Base-by-base conservation (phyloP, 2,329 filamentous ascomycete genomes). In the Fusarium metavorans region DNA sequence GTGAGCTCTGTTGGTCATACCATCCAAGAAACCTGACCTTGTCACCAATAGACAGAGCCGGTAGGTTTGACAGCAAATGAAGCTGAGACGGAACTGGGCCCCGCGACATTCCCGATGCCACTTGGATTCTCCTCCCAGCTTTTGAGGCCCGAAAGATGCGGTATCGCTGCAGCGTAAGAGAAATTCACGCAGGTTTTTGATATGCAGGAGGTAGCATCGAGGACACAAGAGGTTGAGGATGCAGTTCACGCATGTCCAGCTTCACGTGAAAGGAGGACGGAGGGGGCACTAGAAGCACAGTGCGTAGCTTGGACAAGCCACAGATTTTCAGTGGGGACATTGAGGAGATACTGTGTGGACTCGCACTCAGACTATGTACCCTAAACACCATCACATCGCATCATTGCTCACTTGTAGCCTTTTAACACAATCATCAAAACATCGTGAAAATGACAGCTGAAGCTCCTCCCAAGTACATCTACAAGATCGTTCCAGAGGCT, bases 1-100 rank as follows among this genome's bases (percentile, higher is more conserved):
- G 62, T 35, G 54, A 48, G 43, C 50, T 59, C 68, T 57, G 48
- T 52, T 60, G 59, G 50, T 84, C 91, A 85, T 88, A 98, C 96
- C 95, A 98, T 83, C 95, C 95, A 60, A 98, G 84, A 82, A 98
- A 97, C 71, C 96, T 92, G 70, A 98, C 92, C 84, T 98, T 98
- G n/a, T 91, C 89, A 45, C 90, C 89, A 16, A 85, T 74, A n/a
- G 84, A 80, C 58, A 85, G 85, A 60, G 80, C 79, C 5, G 88
- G 84, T 16, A 95, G 84, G 66, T 89, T 85, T 16, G 89, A 90
- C 64, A 96, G 86, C 69, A 95, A 90, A 69, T 92, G 90, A 45
- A 92, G 85, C 68, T 84, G 86, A 25, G 92, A 92, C 8, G 94
- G 89, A 35, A 90, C 84, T 32, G 94, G 93, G 10, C 88, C 90